Percentiles rank a stretch among this genome's conserved stretches.
These are phyloP conservation scores for Straminergon stramineum DNA, from an alignment of 225 moss, liverwort and hornwort species.

Conservation along the genomic window DNA sequence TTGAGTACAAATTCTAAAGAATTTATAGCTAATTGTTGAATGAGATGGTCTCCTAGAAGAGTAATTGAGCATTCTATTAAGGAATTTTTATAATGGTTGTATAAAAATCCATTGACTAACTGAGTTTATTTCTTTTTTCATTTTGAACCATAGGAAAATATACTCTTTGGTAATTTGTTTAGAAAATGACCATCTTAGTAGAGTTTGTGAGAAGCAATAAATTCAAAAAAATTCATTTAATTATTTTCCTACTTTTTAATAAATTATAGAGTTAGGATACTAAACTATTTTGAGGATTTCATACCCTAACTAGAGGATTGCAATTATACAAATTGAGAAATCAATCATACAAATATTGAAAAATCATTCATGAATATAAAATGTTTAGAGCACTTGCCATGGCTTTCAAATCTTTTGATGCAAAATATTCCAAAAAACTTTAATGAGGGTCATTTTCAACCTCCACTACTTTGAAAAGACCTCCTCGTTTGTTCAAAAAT, in stretches of 20 bases:
- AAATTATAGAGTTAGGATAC: background rate
- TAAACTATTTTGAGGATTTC: background rate
- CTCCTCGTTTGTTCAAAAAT: background rate
- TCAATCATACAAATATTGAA: background rate
- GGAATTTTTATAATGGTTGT: background rate
- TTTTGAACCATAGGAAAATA: background rate
- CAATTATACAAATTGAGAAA: background rate
- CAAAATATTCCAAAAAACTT: background rate
- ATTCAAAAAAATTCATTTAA: background rate
- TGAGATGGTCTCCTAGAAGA: background rate
- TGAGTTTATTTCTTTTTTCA: background rate
- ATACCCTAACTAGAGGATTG: background rate
- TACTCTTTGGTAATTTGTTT: background rate
- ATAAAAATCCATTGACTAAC: background rate
- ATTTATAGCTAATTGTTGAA: background rate
- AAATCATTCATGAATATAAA: background rate
- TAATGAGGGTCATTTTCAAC: background rate
- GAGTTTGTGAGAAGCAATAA: background rate
- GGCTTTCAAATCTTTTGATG: background rate
- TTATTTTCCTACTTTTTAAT: background rate
- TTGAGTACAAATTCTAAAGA: too few relatives aligned
- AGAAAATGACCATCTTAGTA: too few relatives aligned
- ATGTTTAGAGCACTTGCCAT: rapidly evolving
- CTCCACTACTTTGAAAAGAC: background rate
- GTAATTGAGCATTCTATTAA: background rate